A percentile compares a stretch with the other conserved stretches of the same genome.
These are phyloP conservation scores for Fonsecaea multimorphosa DNA, from an alignment of 2,329 filamentous ascomycete species.

Conservation along the genomic window DNA sequence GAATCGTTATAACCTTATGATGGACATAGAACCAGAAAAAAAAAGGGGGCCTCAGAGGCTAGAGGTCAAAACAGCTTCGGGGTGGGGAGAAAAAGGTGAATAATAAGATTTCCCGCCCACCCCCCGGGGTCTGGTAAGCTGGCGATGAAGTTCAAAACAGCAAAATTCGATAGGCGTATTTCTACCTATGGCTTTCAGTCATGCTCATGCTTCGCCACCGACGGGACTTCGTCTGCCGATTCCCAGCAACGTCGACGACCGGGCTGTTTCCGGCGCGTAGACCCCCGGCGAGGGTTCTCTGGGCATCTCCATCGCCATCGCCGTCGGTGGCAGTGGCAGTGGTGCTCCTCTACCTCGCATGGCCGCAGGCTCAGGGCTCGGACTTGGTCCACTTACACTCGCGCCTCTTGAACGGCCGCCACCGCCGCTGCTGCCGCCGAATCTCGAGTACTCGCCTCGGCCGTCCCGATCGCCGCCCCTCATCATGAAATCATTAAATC, in stretches of 20 bases:
- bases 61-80: too few species aligned
- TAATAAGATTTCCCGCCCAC: background rate
- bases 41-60: too few species aligned
- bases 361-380: background rate
- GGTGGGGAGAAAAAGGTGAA: too few species aligned
- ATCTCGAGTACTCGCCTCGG: constrained; percentile 30
- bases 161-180: too few species aligned
- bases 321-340: too few species aligned
- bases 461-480: constrained; percentile 31
- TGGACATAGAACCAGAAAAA: too few species aligned
- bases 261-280: constrained; percentile 4
- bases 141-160: too few species aligned
- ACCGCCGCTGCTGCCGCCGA: too few species aligned
- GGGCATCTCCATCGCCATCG: background rate
- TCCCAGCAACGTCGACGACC: constrained; percentile 21
- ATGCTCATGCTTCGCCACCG: constrained; percentile 34
- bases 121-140: too few species aligned
- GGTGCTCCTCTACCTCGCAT: too few species aligned
- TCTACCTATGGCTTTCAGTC: too few species aligned
- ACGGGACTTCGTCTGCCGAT: constrained; percentile 22
- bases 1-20: too few species aligned
- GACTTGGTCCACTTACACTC: background rate
- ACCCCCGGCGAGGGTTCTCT: constrained; percentile 9
- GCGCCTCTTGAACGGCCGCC: background rate
- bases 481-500: constrained; percentile 32